Conservation (phyloP, 768 basidiomycete species). For the Macrolepiota fuliginosa region DNA sequence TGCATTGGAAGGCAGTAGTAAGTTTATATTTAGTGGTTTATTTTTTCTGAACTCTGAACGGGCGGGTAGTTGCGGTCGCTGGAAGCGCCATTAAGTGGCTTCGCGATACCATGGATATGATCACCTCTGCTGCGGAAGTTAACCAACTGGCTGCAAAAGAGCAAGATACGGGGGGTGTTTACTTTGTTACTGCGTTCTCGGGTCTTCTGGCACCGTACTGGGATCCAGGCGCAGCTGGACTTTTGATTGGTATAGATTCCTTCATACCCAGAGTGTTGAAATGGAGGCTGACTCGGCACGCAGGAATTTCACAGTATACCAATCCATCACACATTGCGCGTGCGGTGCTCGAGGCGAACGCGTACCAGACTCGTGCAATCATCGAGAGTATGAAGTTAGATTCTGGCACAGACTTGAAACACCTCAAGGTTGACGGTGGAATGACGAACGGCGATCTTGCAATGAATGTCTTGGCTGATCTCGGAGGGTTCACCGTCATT, state of each 20-base stretch:
- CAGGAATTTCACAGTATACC: constrained; percentile 82
- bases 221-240: constrained; percentile 89
- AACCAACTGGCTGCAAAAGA: constrained; percentile 81
- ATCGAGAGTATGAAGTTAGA: constrained; percentile 95
- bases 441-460: constrained; percentile 94
- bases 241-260: constrained; percentile 66
- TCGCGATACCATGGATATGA: constrained; percentile 85
- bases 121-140: constrained; percentile 77
- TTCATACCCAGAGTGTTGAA: neutral
- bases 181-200: constrained; percentile 96
- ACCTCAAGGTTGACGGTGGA: constrained; percentile 96
- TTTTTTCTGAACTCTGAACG: constrained; percentile 4
- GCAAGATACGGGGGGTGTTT: constrained; percentile 81
- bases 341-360: constrained; percentile 94
- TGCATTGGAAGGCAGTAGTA: constrained; percentile 92
- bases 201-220: constrained; percentile 97
- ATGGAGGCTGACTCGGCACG: neutral
- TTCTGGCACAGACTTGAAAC: constrained; percentile 72
- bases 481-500: constrained; percentile 89
- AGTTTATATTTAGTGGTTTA: constrained; percentile 23
- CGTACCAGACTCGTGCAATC: constrained; percentile 94
- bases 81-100: constrained; percentile 97
- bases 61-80: constrained; percentile 75
- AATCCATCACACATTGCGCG: constrained; percentile 91
- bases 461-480: constrained; percentile 83